Base-by-base conservation (phyloP, 2,329 filamentous ascomycete genomes). In the Penicillium fuscoglaucum region DNA sequence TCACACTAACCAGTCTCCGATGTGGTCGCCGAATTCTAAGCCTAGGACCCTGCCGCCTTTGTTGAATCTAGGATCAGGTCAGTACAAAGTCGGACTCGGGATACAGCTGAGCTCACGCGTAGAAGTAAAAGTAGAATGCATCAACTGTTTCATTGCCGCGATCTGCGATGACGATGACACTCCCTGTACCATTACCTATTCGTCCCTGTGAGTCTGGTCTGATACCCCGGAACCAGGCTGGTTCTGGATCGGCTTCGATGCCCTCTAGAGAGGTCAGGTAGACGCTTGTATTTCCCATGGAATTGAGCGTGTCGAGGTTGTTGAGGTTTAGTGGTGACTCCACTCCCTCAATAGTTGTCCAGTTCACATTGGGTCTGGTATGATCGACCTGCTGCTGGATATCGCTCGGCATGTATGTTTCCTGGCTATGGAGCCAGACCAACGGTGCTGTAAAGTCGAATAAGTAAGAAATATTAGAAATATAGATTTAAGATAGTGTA, bases 91-190 rank as follows among this genome's bases (percentile, higher is more conserved):
- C 6, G 21, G 4, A 24, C 9, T 13, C 6, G 3, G 2, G 15
- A 28, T 7, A 10, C 8, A 19, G 15, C 7, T 7, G n/a, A 10
- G 5, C 72, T 66, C 43, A 81, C 72, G 83, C 79, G 66, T 84
- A 85, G 64, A 86, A 87, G 66, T 85, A 87, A 69, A 87, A 84
- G 71, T 86, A 87, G 66, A 86, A 88, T 0, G 80, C 84, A 73
- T 87, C 84, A 2, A 86, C 72, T 4, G 74, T 76, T 26, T 77
- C 72, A 52, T 79, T 73, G 0, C 80, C 82, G 59, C 86, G 84
- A 62, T 87, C 79, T 55, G 81, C 82, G 5, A 86, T 78, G 21
- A 90, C 81, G 33, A 89, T 79, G 0, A 78, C 78, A 39, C 78
- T 79, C 5, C 80, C 80, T 4, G 78, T 77, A 3, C 82, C 82